These are phyloP conservation scores for Lipomyces sp. DNA, from an alignment of 805 yeast species.

Conservation along the genomic window DNA sequence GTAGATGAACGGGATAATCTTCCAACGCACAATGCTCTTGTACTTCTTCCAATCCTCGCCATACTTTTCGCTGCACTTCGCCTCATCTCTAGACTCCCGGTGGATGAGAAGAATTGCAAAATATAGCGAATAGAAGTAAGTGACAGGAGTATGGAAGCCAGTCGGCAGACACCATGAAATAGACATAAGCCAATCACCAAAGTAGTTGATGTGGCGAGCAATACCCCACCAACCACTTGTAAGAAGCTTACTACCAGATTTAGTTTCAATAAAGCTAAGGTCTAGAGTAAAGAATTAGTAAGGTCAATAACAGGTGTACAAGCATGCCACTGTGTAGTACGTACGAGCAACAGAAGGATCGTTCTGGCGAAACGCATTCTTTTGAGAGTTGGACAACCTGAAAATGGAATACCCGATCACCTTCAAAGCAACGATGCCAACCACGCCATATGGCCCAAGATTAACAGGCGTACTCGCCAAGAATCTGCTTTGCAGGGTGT, in stretches of 20 bases:
- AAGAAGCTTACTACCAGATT: conserved; percentile 66
- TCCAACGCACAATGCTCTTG: conserved; percentile 76
- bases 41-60: conserved; percentile 84
- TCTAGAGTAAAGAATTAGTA: background rate
- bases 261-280: conserved; percentile 64
- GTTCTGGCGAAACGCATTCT: conserved; percentile 78
- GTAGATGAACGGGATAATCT: conserved; percentile 84
- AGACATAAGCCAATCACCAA: conserved; percentile 93
- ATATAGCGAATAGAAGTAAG: conserved; percentile 82
- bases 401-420: conserved; percentile 73
- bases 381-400: conserved; percentile 79
- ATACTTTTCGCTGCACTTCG: conserved; percentile 81
- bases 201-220: conserved; percentile 89
- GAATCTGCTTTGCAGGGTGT: conserved; percentile 81
- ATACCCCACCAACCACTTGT: conserved; percentile 95
- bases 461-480: conserved; percentile 60
- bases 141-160: conserved; percentile 72
- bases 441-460: conserved; percentile 46
- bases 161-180: conserved; percentile 91
- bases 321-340: too few species aligned
- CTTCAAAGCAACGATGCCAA: conserved; percentile 49
- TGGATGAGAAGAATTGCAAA: conserved; percentile 80
- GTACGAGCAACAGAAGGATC: conserved; percentile 53
- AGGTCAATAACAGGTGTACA: too few species aligned
- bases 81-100: conserved; percentile 88